phyloP scores from a whole-genome alignment of 2,329 filamentous ascomycete species.

The Diaporthe sp. region DNA sequence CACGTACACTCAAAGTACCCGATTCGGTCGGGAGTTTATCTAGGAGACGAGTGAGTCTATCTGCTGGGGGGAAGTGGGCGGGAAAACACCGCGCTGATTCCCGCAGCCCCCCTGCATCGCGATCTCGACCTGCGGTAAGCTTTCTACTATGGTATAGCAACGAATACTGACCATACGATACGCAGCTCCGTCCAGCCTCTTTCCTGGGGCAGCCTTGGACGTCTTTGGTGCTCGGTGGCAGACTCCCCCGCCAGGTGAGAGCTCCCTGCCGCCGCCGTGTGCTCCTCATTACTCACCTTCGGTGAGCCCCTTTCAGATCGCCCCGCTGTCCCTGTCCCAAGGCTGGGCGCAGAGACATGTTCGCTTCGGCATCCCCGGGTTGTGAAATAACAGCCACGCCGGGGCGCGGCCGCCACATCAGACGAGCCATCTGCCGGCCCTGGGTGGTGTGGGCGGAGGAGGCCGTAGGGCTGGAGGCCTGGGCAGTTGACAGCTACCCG shows the following conservation, averaged over 20 bases:
- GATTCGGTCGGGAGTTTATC: conserved; percentile 26
- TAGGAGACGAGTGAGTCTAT: conserved; percentile 21
- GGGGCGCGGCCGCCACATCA: not conserved
- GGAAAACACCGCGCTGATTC: not conserved
- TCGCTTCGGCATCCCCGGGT: conserved; percentile 20
- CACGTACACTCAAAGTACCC: not conserved
- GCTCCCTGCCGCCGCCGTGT: not conserved
- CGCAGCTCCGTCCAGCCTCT: not conserved
- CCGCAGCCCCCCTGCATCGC: not conserved
- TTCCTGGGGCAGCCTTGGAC: not conserved
- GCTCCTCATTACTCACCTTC: not conserved
- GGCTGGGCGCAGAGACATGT: not conserved
- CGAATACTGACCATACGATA: not conserved
- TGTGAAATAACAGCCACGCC: not conserved
- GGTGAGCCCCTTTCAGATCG: not conserved
- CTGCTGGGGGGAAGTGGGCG: not conserved
- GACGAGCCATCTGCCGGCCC: conserved; percentile 10
- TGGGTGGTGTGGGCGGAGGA: not conserved
- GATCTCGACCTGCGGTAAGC: not conserved
- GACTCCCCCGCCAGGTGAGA: not conserved
- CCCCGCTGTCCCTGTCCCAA: not conserved
- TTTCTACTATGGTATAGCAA: not conserved
- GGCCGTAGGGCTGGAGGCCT: conserved; percentile 17
- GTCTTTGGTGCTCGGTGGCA: not conserved
- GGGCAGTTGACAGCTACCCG: not conserved